phyloP scores from a whole-genome alignment of 257 asterid species.

The Lithospermum erythrorhizon region DNA sequence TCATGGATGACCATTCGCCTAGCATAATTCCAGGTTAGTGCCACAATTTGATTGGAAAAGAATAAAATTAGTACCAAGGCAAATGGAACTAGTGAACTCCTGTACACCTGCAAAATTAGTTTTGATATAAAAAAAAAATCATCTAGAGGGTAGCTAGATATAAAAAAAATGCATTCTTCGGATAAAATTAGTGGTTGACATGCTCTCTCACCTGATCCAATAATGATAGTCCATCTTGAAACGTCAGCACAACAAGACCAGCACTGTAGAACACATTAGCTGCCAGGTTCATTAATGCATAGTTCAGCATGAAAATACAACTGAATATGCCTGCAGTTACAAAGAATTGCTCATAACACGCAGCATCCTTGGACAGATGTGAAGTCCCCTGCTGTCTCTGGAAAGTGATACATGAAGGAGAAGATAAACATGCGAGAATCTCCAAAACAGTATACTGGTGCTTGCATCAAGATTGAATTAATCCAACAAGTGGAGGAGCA shows the following conservation, averaged over 20 bases:
- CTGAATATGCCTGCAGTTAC: conserved; percentile 72
- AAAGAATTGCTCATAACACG: conserved; percentile 74
- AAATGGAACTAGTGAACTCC: conserved; percentile 53
- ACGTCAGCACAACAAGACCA: conserved; percentile 60
- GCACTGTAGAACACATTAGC: conserved; percentile 53
- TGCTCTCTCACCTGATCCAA: conserved; percentile 63
- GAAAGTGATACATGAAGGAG: conserved; percentile 7
- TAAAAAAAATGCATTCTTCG: not conserved
- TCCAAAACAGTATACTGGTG: no score
- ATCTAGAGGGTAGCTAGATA: not conserved
- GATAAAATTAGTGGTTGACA: conserved; percentile 5
- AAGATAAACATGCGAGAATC: no score
- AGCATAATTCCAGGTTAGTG: conserved; percentile 73
- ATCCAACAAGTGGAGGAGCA: no score
- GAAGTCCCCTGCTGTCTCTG: conserved; percentile 53
- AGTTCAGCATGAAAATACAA: conserved; percentile 72
- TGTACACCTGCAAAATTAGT: conserved; percentile 16
- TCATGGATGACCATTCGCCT: conserved; percentile 45
- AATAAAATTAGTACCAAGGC: conserved; percentile 45
- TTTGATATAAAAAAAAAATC: not conserved
- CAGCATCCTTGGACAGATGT: conserved; percentile 36
- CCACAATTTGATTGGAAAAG: conserved; percentile 64
- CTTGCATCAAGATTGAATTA: no score
- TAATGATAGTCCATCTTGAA: conserved; percentile 78
- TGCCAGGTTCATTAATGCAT: conserved; percentile 54